A percentile compares a stretch with the other conserved stretches of the same genome.
Conservation (phyloP, 345 rosid genomes). For the Arabidopsis thaliana region DNA sequence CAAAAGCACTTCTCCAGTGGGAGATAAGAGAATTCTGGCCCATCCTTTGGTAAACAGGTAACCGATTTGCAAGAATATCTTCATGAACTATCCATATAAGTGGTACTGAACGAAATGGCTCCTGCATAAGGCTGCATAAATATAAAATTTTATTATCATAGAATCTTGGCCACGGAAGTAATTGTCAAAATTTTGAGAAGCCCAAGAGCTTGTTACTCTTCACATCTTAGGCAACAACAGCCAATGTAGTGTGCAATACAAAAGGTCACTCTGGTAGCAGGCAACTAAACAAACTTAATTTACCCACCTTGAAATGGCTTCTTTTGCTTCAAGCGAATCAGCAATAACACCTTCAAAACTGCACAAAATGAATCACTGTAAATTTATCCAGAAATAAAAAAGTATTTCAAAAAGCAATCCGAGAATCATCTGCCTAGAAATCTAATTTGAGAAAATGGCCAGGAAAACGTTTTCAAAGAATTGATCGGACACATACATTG, state of each 20-base stretch:
- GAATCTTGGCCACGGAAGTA: conserved; percentile 44
- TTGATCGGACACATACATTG: conserved; percentile 60
- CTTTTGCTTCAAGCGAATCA: conserved; percentile 86
- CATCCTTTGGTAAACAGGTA: conserved; percentile 66
- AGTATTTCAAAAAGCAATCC: conserved; percentile 26
- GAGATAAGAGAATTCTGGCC: conserved; percentile 67
- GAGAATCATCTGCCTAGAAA: conserved; percentile 32
- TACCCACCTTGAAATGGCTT: conserved; percentile 75
- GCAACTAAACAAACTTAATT: conserved; percentile 31
- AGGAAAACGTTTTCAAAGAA: conserved; percentile 15
- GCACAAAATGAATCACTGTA: conserved; percentile 43
- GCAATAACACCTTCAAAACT: conserved; percentile 91
- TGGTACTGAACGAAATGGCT: conserved; percentile 89
- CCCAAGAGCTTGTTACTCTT: conserved; percentile 27
- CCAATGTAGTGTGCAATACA: conserved; percentile 4
- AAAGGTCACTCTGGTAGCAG: conserved; percentile 28
- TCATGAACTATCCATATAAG: conserved; percentile 96
- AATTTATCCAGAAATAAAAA: conserved; percentile 41
- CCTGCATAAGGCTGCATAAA: conserved; percentile 98
- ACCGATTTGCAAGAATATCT: conserved; percentile 78
- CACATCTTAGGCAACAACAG: conserved; percentile 25
- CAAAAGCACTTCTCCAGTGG: conserved; percentile 76
- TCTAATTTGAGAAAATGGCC: conserved; percentile 3
- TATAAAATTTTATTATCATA: conserved; percentile 61
- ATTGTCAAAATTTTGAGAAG: conserved; percentile 18